Percentiles rank a stretch among this genome's conserved stretches.
Conservation (phyloP, 192 early-diverging fungal genomes). For the Dissophora globulifera region DNA sequence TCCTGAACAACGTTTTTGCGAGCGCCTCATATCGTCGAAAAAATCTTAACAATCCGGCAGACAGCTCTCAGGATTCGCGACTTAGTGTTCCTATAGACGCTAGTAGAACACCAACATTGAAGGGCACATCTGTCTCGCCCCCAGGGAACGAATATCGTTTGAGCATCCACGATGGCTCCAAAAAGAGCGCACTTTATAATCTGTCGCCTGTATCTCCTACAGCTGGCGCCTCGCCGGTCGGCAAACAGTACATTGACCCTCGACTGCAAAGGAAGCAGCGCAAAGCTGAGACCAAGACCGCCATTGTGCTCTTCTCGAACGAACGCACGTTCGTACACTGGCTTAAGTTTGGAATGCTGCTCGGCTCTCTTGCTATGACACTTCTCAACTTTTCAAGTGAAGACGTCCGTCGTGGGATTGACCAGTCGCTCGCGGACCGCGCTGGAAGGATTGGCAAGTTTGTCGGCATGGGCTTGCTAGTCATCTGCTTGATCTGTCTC, state of each 20-base stretch:
- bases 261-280: constrained; percentile 3
- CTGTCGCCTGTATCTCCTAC: background rate
- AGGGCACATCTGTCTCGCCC: too few species aligned
- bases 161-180: too few species aligned
- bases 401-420: background rate
- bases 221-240: background rate
- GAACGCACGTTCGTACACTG: constrained; percentile 45
- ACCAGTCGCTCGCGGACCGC: background rate
- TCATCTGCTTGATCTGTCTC: constrained; percentile 28
- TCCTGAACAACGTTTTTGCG: background rate
- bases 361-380: constrained; percentile 28
- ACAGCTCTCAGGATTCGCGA: too few species aligned
- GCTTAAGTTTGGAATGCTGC: constrained; percentile 46
- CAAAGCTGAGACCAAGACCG: constrained; percentile 15
- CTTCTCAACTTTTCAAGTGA: constrained; percentile 35
- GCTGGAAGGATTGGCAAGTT: constrained; percentile 16
- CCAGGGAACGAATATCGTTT: too few species aligned
- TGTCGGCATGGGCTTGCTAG: constrained; percentile 23
- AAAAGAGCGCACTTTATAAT: background rate
- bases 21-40: background rate
- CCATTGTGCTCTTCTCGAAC: constrained; percentile 30
- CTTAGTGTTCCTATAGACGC: too few species aligned
- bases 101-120: too few species aligned
- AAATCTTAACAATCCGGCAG: too few species aligned
- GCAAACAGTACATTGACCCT: constrained; percentile 33